phyloP scores from a whole-genome alignment of 2,329 filamentous ascomycete species.

The Trichothecium roseum region DNA sequence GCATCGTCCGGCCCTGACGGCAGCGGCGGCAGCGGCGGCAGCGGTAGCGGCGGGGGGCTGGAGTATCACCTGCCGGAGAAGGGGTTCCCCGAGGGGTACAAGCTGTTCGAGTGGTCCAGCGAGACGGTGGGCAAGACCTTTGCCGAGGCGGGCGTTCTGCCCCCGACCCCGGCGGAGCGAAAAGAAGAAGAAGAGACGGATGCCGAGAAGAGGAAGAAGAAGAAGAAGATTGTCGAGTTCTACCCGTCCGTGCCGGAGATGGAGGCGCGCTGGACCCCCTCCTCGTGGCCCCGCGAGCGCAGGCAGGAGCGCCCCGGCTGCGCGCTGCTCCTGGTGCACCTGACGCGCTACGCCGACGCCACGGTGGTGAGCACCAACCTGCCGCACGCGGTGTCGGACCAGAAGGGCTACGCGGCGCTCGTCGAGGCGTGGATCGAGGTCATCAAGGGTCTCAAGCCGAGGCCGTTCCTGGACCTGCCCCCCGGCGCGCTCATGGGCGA shows the following conservation, averaged over 20 bases:
- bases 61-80: conserved; percentile 6
- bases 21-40: no score
- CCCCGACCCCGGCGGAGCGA: no score
- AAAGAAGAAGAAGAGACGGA: no score
- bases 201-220: no score
- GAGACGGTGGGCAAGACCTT: neutral
- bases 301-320: conserved; percentile 7
- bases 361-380: conserved; percentile 9
- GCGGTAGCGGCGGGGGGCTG: no score
- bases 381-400: conserved; percentile 11
- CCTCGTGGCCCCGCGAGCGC: conserved; percentile 9
- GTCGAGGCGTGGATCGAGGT: conserved; percentile 10
- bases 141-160: neutral
- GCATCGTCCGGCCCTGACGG: conserved; percentile 1
- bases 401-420: conserved; percentile 10
- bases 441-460: conserved; percentile 7
- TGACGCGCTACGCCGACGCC: conserved; percentile 9
- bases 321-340: conserved; percentile 11
- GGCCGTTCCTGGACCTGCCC: conserved; percentile 6
- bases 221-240: conserved; percentile 9
- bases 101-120: conserved; percentile 8
- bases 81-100: conserved; percentile 3
- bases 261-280: neutral
- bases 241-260: no score
- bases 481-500: conserved; percentile 5